Evolutionary conservation across 139 green algal species (phyloP), one percentile per base, ranked within the genome.

Genomic region (Tetraselmis striata): DNA sequence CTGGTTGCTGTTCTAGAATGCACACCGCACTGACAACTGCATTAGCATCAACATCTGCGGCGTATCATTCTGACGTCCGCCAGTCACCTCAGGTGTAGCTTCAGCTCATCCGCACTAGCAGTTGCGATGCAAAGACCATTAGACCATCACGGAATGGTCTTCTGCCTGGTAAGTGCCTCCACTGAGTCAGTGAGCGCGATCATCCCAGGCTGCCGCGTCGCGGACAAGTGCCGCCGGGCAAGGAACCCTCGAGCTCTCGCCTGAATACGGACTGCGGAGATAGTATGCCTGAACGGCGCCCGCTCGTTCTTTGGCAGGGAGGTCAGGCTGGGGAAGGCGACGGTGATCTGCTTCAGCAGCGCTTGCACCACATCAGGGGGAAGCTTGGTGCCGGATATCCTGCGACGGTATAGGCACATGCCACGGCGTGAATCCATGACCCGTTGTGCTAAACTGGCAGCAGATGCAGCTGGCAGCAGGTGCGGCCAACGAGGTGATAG

Each of bases 321-420:
- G 26, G 25, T 28, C 5, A 77, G 74, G 74, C 25, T 77, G 74
- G 74, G 74, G 74, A 77, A 77, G 74, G 74, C 74, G 74, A 28
- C 2, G 26, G 25, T 28, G 74, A 2, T 30, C 74, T 28, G 26
- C 26, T 28, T n/a, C 5, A 31, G 26, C 25, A 77, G 74, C 25
- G 25, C n/a, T 2, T 77, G 2, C 26, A 28, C 74, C 74, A 77
- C 74, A 28, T 77, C 74, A 2, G 22, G 23, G 22, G 74, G 74
- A 2, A 77, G 25, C 74, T 77, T 29, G 74, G 26, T 77, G 74
- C 74, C 74, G 23, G 74, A 28, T 18, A 77, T 2, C 74, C 74
- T 67, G 45, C 11, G 18, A 67, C 5, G 45, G 5, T 67, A 67
- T 18, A 67, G 18, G 5, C 11, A 5, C 45, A 67, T 67, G 5